Evolutionary conservation across 2,329 filamentous ascomycete genomes (phyloP).

Genomic region (Bipolaris oryzae): DNA sequence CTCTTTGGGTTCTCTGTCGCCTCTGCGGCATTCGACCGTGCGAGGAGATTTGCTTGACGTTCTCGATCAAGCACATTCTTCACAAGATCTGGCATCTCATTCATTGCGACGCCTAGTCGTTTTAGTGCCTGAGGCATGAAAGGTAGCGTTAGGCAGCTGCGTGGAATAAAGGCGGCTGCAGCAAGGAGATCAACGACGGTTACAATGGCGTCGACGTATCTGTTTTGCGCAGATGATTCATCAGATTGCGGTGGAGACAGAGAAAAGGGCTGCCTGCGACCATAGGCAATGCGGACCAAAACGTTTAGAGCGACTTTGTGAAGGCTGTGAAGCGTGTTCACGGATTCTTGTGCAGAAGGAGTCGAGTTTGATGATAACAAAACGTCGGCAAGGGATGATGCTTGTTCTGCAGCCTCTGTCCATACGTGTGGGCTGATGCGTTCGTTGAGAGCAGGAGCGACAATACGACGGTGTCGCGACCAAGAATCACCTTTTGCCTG

Average conservation of each 20-base stretch:
- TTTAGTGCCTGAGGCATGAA: constrained; percentile 7
- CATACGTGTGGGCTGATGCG: constrained; percentile 18
- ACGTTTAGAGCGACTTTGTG: constrained; percentile 11
- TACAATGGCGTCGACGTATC: constrained; percentile 4
- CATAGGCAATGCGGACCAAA: constrained; percentile 8
- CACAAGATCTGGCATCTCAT: neutral
- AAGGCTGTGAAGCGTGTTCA: constrained; percentile 3
- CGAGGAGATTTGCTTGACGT: neutral
- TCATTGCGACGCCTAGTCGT: constrained; percentile 1
- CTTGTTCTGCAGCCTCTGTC: constrained; percentile 12
- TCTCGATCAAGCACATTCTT: neutral
- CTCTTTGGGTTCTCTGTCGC: neutral
- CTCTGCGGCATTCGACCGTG: neutral
- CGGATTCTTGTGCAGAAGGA: neutral
- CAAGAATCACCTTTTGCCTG: constrained; percentile 11
- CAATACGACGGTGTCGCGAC: constrained; percentile 18
- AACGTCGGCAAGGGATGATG: constrained; percentile 5
- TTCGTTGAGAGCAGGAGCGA: constrained; percentile 18
- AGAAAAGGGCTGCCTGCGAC: constrained; percentile 3
- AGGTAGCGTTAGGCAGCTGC: neutral
- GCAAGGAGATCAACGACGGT: neutral
- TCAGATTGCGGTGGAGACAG: neutral
- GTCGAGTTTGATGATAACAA: neutral
- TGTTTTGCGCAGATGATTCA: neutral
- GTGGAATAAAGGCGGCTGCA: constrained; percentile 8